phyloP scores from a whole-genome alignment of 495 filamentous ascomycete genomes.

The Penicillium coprophilum region DNA sequence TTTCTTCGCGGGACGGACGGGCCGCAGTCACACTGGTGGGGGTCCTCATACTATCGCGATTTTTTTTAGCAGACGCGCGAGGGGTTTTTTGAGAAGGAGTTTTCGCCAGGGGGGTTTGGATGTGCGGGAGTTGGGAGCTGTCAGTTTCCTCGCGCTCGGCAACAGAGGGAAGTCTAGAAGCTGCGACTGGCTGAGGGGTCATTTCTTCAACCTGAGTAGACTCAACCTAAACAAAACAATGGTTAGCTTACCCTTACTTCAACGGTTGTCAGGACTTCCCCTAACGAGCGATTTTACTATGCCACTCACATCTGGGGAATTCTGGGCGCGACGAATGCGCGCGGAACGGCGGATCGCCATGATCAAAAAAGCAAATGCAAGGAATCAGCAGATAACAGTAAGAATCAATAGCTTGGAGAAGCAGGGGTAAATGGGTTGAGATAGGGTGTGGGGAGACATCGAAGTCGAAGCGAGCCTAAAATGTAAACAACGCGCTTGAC shows the following conservation, averaged over 20 bases:
- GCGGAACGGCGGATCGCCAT: conserved; percentile 47
- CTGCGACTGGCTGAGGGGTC: conserved; percentile 14
- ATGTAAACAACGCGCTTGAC: conserved; percentile 37
- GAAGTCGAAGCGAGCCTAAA: conserved; percentile 16
- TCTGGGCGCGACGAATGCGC: conserved; percentile 35
- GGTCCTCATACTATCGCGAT: conserved; percentile 46
- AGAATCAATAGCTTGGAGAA: not conserved
- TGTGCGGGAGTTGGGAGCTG: conserved; percentile 10
- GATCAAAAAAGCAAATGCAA: conserved; percentile 1
- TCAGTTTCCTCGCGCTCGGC: conserved; percentile 41
- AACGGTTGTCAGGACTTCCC: conserved; percentile 8
- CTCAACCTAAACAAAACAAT: conserved; percentile 9
- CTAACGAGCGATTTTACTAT: conserved; percentile 21
- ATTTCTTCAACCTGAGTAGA: conserved; percentile 18
- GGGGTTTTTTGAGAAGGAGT: conserved; percentile 22
- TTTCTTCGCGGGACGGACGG: conserved; percentile 61
- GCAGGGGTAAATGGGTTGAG: not conserved
- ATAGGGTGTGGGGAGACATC: conserved; percentile 10
- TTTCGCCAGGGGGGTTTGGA: conserved; percentile 27
- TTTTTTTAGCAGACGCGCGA: conserved; percentile 14
- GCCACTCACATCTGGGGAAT: conserved; percentile 31
- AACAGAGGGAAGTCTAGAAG: conserved; percentile 33
- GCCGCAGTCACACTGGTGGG: conserved; percentile 39
- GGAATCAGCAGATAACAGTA: not conserved
- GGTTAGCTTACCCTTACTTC: conserved; percentile 7